A percentile compares a stretch with the other conserved stretches of the same genome.
These are phyloP conservation scores for Coniferiporia weirii DNA, from an alignment of 1,284 basidiomycete genomes.

Conservation along the genomic window DNA sequence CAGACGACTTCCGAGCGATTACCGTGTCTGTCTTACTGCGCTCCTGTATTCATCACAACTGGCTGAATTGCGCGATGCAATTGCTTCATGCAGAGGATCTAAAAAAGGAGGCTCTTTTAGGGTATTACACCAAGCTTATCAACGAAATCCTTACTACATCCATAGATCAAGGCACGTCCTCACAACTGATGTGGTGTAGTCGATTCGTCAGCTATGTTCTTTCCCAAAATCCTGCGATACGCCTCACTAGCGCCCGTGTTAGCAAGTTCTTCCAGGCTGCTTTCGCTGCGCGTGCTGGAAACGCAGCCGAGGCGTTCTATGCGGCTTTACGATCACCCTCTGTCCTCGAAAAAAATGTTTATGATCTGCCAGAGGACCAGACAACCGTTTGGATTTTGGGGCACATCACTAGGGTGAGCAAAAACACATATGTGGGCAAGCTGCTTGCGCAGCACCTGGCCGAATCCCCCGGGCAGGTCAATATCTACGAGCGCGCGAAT, in stretches of 20 bases:
- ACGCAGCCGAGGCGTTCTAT: conserved; percentile 15
- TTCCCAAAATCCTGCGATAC: conserved; percentile 2
- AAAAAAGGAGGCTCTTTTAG: not conserved
- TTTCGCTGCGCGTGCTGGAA: conserved; percentile 23
- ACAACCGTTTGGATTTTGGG: conserved; percentile 47
- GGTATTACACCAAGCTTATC: conserved; percentile 1
- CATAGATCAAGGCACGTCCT: not conserved
- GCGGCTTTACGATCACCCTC: not conserved
- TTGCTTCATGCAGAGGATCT: conserved; percentile 16
- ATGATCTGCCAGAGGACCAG: conserved; percentile 39
- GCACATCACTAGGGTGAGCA: conserved; percentile 34
- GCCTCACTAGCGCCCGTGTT: conserved; percentile 28
- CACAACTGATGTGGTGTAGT: not conserved
- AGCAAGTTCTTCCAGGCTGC: conserved; percentile 43
- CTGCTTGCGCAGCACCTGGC: conserved; percentile 45
- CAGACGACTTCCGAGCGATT: conserved; percentile 38
- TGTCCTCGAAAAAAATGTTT: not conserved
- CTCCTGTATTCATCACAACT: conserved; percentile 47
- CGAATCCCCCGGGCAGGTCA: conserved; percentile 19
- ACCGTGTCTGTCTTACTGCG: conserved; percentile 41
- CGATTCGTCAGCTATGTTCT: not conserved
- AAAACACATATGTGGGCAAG: conserved; percentile 36
- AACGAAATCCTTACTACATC: not conserved
- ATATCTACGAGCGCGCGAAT: conserved; percentile 35
- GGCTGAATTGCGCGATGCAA: conserved; percentile 39